Conservation (phyloP, 495 filamentous ascomycete genomes). For the Amniculicola lignicola region DNA sequence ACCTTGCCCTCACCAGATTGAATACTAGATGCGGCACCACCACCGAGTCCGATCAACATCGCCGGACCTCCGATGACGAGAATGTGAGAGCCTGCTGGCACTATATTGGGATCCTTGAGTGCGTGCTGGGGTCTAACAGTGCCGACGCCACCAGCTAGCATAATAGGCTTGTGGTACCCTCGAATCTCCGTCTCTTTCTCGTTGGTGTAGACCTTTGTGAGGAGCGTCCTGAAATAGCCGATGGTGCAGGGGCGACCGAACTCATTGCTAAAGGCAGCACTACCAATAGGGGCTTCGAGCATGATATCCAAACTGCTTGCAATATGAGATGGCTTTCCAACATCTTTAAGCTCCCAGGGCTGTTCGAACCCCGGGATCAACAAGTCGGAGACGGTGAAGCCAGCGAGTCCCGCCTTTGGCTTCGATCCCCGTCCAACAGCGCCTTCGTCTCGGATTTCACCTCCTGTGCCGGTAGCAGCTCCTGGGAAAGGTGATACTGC, state of each 20-base stretch:
- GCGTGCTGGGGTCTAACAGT: constrained; percentile 94
- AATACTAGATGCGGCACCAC: constrained; percentile 89
- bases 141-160: constrained; percentile 95
- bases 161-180: constrained; percentile 97
- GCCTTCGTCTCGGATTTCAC: constrained; percentile 92
- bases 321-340: constrained; percentile 87
- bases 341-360: constrained; percentile 80
- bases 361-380: constrained; percentile 74
- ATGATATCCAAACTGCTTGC: constrained; percentile 94
- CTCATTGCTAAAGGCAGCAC: constrained; percentile 94
- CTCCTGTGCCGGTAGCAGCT: constrained; percentile 91
- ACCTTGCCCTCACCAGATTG: constrained; percentile 82
- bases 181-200: constrained; percentile 66
- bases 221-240: constrained; percentile 86
- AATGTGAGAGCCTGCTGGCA: constrained; percentile 77
- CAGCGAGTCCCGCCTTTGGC: constrained; percentile 88
- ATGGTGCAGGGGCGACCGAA: constrained; percentile 89
- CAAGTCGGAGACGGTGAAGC: constrained; percentile 92
- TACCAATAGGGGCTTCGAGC: constrained; percentile 92
- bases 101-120: constrained; percentile 71
- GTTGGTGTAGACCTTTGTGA: constrained; percentile 60
- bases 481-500: constrained; percentile 85
- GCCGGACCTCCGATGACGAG: constrained; percentile 93
- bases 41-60: constrained; percentile 95
- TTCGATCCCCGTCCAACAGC: constrained; percentile 88